These are phyloP conservation scores for Triangularia verruculosa DNA, from an alignment of 2,329 filamentous ascomycete species.

Conservation along the genomic window DNA sequence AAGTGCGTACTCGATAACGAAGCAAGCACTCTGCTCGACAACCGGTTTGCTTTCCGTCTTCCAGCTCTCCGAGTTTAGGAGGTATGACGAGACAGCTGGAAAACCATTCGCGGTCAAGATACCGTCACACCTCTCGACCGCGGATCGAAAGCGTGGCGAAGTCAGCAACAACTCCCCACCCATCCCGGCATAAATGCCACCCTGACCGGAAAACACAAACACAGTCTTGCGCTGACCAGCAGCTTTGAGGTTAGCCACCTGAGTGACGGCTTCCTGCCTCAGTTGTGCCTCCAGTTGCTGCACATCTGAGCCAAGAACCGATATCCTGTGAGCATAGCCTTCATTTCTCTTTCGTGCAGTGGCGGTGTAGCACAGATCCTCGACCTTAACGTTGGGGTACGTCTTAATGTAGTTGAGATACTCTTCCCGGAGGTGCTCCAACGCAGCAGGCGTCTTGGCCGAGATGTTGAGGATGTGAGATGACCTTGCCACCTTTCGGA, in stretches of 20 bases:
- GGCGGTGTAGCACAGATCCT: not conserved
- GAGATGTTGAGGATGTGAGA: not conserved
- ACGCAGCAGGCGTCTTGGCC: not conserved
- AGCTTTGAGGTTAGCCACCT: not conserved
- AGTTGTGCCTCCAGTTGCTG: not conserved
- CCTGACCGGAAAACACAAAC: not conserved
- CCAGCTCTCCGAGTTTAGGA: not conserved
- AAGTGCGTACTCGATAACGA: not conserved
- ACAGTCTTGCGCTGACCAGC: not conserved
- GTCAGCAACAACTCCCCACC: not conserved
- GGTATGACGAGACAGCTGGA: not conserved
- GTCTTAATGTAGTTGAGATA: not conserved
- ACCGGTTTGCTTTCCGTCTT: not conserved
- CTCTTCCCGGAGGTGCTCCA: not conserved
- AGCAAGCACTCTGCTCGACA: not conserved
- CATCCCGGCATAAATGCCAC: not conserved
- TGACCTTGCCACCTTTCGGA: not conserved
- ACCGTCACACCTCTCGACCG: not conserved
- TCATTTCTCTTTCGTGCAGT: not conserved
- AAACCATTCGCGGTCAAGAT: not conserved
- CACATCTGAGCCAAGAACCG: not conserved
- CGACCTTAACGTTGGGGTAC: not conserved
- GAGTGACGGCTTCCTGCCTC: not conserved
- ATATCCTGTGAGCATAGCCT: not conserved
- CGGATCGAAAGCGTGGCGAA: not conserved